These are phyloP conservation scores for Pseudopediastrum boryanum DNA, from an alignment of 139 green algal genomes.

Conservation along the genomic window DNA sequence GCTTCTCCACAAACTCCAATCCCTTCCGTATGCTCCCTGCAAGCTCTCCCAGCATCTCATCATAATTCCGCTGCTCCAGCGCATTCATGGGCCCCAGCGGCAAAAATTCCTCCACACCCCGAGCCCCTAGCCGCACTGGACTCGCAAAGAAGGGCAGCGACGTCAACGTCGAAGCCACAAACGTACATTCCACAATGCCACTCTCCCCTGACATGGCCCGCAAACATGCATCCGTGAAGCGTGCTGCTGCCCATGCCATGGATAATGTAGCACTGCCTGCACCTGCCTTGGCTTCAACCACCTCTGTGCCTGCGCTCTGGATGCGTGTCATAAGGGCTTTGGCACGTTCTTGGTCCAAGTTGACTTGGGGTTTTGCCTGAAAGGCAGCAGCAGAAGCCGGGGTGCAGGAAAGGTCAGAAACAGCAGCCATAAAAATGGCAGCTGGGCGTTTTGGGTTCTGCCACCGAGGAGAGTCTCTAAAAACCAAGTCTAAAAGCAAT, in stretches of 20 bases:
- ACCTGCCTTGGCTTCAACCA: slow-evolving; percentile 92
- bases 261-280: slow-evolving; percentile 93
- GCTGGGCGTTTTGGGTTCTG: too few species aligned
- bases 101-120: slow-evolving; percentile 82
- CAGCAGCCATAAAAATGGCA: neutral
- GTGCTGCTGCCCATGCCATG: slow-evolving; percentile 92
- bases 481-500: too few species aligned
- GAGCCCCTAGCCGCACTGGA: slow-evolving; percentile 70
- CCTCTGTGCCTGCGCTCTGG: slow-evolving; percentile 97
- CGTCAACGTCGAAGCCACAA: slow-evolving; percentile 59
- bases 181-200: slow-evolving; percentile 85
- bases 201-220: slow-evolving; percentile 72
- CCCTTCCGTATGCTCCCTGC: slow-evolving; percentile 85
- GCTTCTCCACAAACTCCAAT: slow-evolving; percentile 74
- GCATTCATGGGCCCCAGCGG: slow-evolving; percentile 76
- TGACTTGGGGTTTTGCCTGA: slow-evolving; percentile 32
- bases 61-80: slow-evolving; percentile 68
- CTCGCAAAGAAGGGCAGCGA: slow-evolving; percentile 35
- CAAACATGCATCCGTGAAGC: slow-evolving; percentile 77
- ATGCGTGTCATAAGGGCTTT: slow-evolving; percentile 50
- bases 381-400: neutral
- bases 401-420: neutral
- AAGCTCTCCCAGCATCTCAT: slow-evolving; percentile 79
- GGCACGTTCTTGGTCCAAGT: slow-evolving; percentile 9
- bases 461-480: too few species aligned